Evolutionary conservation across 192 early-diverging fungal genomes (phyloP).

Genomic region (Dispira simplex): DNA sequence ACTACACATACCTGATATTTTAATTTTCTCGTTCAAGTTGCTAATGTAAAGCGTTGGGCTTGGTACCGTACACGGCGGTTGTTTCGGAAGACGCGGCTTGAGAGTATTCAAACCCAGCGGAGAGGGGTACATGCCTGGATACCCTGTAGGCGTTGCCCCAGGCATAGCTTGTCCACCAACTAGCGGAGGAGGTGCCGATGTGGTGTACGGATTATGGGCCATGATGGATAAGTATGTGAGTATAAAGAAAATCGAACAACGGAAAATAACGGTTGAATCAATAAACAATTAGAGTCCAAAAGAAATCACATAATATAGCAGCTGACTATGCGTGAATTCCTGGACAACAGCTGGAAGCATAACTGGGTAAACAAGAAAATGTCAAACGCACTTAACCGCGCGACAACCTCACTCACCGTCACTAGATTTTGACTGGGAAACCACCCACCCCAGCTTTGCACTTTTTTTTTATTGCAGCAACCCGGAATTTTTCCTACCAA

Average conservation of each 20-base stretch:
- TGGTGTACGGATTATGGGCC: background rate
- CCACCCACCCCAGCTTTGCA: too few relatives aligned
- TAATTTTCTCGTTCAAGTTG: constrained; percentile 65
- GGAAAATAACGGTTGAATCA: background rate
- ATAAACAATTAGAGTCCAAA: background rate
- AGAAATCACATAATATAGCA: background rate
- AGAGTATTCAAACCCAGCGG: constrained; percentile 49
- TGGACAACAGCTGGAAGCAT: too few relatives aligned
- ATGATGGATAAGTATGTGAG: background rate
- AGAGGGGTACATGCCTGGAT: constrained; percentile 67
- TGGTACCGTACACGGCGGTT: constrained; percentile 42
- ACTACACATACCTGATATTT: constrained; percentile 31
- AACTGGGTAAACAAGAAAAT: too few relatives aligned
- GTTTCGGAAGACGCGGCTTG: constrained; percentile 33
- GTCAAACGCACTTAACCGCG: too few relatives aligned
- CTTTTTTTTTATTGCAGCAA: too few relatives aligned
- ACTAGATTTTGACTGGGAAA: too few relatives aligned
- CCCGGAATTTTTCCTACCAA: too few relatives aligned
- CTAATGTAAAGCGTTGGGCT: constrained; percentile 64
- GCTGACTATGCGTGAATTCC: background rate
- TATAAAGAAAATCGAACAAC: background rate
- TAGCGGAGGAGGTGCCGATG: background rate
- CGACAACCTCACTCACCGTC: too few relatives aligned
- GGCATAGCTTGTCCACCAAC: constrained; percentile 52
- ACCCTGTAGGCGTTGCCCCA: constrained; percentile 59